phyloP scores from a whole-genome alignment of 495 filamentous ascomycete genomes.

The Lophium mytilinum region DNA sequence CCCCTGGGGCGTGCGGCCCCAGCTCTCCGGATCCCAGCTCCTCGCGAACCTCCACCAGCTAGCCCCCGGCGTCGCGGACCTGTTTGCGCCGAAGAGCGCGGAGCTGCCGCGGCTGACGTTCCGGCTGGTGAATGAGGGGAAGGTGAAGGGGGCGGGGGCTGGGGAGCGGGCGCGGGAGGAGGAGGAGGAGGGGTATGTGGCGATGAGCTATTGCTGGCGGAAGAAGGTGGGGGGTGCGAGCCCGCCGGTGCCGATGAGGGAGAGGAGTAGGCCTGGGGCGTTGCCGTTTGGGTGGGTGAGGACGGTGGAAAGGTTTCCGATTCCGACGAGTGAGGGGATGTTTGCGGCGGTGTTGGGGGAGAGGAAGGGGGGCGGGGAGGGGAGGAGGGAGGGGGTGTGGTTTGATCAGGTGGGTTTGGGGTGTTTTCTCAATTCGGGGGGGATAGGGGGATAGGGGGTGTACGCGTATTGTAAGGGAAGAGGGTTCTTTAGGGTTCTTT shows the following conservation, averaged over 20 bases:
- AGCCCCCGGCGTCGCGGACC: constrained; percentile 10
- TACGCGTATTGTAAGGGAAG: too few species aligned
- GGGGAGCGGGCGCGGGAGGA: neutral
- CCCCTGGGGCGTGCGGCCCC: neutral
- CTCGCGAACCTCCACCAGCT: constrained; percentile 8
- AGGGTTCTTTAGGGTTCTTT: too few species aligned
- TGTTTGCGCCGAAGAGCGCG: constrained; percentile 2
- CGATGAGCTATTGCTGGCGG: constrained; percentile 17
- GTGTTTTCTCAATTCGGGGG: too few species aligned
- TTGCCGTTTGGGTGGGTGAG: constrained; percentile 22
- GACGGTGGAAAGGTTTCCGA: constrained; percentile 17
- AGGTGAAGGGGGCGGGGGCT: too few species aligned
- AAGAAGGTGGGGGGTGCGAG: constrained; percentile 4
- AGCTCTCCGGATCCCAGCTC: constrained; percentile 1
- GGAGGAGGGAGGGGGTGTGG: constrained; percentile 15
- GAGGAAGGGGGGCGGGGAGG: neutral
- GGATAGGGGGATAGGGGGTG: too few species aligned
- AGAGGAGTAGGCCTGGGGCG: constrained; percentile 3
- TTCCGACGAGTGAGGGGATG: constrained; percentile 8
- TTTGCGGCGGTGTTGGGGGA: constrained; percentile 16
- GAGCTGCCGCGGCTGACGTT: neutral
- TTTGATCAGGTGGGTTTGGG: constrained; percentile 13
- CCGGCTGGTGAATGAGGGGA: constrained; percentile 12
- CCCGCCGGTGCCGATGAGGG: neutral
- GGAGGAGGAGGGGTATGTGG: constrained; percentile 10